A percentile compares a stretch with the other conserved stretches of the same genome.
phyloP scores from a whole-genome alignment of 2,329 filamentous ascomycete species.

The Aspergillus sp. region DNA sequence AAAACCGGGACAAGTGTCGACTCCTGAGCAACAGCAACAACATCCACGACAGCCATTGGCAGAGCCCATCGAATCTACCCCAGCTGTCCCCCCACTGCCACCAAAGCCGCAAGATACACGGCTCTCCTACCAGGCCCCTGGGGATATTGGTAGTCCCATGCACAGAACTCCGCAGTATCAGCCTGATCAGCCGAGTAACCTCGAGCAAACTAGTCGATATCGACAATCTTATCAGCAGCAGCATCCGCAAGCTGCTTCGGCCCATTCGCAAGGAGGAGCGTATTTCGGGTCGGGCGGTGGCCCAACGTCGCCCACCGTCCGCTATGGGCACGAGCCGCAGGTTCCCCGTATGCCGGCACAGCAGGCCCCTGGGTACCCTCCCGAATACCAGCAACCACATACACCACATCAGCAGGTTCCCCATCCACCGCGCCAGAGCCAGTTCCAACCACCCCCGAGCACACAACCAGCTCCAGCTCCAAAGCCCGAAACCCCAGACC shows the following conservation, averaged over 20 bases:
- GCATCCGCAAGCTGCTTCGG: conserved; percentile 7
- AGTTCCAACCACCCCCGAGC: too few relatives aligned
- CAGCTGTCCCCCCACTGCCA: conserved; percentile 32
- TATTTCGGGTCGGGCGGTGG: conserved; percentile 8
- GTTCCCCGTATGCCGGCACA: conserved; percentile 6
- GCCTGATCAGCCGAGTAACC: conserved; percentile 19
- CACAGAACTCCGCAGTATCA: conserved; percentile 16
- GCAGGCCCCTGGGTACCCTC: conserved; percentile 2
- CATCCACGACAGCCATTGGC: conserved; percentile 9
- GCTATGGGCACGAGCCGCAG: conserved; percentile 12
- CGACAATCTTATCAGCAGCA: conserved; percentile 8
- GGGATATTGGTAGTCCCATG: conserved; percentile 4
- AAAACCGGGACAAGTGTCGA: conserved; percentile 21
- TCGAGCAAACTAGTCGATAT: conserved; percentile 6
- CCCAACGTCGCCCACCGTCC: conserved; percentile 5
- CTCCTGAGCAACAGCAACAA: conserved; percentile 10
- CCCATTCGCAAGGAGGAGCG: conserved; percentile 11
- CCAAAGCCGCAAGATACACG: conserved; percentile 20
- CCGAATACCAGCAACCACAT: conserved; percentile 9
- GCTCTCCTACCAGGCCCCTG: conserved; percentile 7
- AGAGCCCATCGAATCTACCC: conserved; percentile 21
- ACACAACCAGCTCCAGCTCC: conserved; percentile 15
- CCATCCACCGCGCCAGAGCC: not conserved
- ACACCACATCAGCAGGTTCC: conserved; percentile 16
- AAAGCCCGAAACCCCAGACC: conserved; percentile 40